Conservation (phyloP, 371 early-diverging fungal species). For the Mortierella sp. region DNA sequence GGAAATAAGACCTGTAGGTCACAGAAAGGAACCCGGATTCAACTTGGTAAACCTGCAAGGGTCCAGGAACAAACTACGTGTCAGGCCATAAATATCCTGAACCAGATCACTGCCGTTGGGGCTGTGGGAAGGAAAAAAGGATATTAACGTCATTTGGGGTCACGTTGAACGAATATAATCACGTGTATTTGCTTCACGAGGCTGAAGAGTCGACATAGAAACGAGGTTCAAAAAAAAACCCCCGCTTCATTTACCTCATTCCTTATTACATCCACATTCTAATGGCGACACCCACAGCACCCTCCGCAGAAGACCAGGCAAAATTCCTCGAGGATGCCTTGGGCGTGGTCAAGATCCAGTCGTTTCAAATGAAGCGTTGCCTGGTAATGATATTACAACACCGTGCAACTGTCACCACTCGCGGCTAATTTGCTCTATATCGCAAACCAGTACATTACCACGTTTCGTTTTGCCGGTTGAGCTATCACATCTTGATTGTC, state of each 20-base stretch:
- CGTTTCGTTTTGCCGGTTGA: neutral
- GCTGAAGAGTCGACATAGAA: too few species aligned
- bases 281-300: constrained; percentile 24
- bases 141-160: too few species aligned
- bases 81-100: too few species aligned
- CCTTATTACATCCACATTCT: neutral
- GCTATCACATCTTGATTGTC: neutral
- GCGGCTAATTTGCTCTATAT: neutral
- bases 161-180: too few species aligned
- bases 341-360: constrained; percentile 87
- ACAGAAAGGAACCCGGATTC: too few species aligned
- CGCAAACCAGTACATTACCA: neutral
- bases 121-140: too few species aligned
- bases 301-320: constrained; percentile 78
- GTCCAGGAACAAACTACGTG: too few species aligned
- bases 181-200: too few species aligned
- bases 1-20: too few species aligned
- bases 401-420: constrained; percentile 1
- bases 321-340: constrained; percentile 88
- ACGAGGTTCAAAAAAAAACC: too few species aligned
- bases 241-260: neutral
- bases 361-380: constrained; percentile 90
- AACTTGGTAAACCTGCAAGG: too few species aligned
- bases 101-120: too few species aligned
- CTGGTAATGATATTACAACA: constrained; percentile 66